phyloP scores from a whole-genome alignment of 148 eudicot genomes.

The Rhododendron ferrugineum region DNA sequence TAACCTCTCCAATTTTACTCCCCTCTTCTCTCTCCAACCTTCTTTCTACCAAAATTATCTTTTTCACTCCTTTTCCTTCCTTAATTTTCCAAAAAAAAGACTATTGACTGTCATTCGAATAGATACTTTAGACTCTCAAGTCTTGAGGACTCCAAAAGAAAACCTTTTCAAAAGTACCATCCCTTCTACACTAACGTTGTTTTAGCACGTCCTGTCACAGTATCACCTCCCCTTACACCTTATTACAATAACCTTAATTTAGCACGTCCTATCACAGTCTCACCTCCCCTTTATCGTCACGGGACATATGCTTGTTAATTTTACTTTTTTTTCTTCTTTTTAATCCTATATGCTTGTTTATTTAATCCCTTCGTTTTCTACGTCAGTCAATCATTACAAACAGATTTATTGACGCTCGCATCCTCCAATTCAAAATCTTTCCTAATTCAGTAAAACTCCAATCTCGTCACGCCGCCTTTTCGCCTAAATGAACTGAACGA shows the following conservation, averaged over 20 bases:
- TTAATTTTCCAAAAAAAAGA: not conserved
- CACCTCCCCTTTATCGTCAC: not conserved
- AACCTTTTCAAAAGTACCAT: not conserved
- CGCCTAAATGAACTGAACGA: not conserved
- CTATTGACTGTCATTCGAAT: not conserved
- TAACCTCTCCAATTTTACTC: not conserved
- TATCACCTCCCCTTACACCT: not conserved
- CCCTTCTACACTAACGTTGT: not conserved
- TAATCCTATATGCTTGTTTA: not conserved
- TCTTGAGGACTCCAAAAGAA: not conserved
- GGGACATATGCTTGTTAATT: not conserved
- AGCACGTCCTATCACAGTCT: not conserved
- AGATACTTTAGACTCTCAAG: not conserved
- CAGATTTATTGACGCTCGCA: not conserved
- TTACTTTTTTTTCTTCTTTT: not conserved
- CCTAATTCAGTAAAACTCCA: not conserved
- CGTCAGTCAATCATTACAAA: not conserved
- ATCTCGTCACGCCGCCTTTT: not conserved
- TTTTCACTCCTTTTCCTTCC: not conserved
- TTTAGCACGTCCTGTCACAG: not conserved
- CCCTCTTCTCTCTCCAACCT: not conserved
- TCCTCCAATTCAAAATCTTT: not conserved
- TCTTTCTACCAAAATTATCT: not conserved
- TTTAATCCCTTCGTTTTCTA: not conserved
- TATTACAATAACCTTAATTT: not conserved